Conservation (phyloP, 2,329 filamentous ascomycete species). For the Aureobasidium sp. region DNA sequence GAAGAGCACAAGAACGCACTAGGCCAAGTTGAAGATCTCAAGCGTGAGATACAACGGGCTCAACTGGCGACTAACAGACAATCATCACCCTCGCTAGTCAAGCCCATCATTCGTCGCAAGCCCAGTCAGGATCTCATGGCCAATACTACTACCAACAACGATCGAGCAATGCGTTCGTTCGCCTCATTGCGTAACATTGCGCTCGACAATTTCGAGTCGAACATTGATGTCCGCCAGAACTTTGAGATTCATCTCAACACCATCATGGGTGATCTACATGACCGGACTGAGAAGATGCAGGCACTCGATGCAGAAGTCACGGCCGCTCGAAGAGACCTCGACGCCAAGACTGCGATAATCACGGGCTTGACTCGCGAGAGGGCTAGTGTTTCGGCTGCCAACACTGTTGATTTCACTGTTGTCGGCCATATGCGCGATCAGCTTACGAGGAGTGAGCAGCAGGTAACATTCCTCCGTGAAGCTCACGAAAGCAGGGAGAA, state of each 20-base stretch:
- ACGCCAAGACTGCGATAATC: slow-evolving; percentile 92
- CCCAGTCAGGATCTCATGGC: slow-evolving; percentile 70
- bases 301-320: slow-evolving; percentile 79
- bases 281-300: slow-evolving; percentile 80
- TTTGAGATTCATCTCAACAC: slow-evolving; percentile 89
- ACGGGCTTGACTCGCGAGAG: slow-evolving; percentile 87
- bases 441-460: slow-evolving; percentile 73
- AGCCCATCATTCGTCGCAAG: slow-evolving; percentile 76
- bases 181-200: slow-evolving; percentile 84
- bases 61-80: slow-evolving; percentile 23
- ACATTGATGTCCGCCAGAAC: slow-evolving; percentile 79
- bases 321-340: slow-evolving; percentile 88
- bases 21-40: slow-evolving; percentile 83
- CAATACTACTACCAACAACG: slow-evolving; percentile 42
- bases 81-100: slow-evolving; percentile 26
- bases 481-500: slow-evolving; percentile 66
- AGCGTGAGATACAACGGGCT: slow-evolving; percentile 73
- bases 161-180: slow-evolving; percentile 86
- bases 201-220: slow-evolving; percentile 71
- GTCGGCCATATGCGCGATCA: slow-evolving; percentile 82
- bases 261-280: slow-evolving; percentile 86
- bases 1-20: slow-evolving; percentile 73
- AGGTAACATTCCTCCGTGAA: slow-evolving; percentile 67
- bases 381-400: slow-evolving; percentile 72
- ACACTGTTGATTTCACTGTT: slow-evolving; percentile 84